Base-by-base conservation (phyloP, 129 eudicot species). In the Tagetes patula region DNA sequence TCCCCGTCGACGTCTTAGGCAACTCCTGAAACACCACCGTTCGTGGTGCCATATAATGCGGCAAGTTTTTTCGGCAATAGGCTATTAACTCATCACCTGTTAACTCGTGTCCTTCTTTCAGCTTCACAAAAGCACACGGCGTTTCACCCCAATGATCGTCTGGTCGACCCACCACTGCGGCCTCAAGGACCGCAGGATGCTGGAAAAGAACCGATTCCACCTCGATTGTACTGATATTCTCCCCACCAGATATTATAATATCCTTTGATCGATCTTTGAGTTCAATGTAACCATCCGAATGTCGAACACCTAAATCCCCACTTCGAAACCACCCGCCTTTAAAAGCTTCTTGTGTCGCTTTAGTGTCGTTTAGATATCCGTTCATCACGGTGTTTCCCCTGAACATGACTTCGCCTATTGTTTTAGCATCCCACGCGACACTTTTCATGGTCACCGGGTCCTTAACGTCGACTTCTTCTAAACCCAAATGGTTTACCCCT, bases 1-100 rank as follows among this genome's bases (percentile, higher is more conserved):
- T 86, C 46, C 91, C 87, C 0, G 91, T 83, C 1, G 87, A 75
- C 9, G 91, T 86, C 74, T 86, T 86, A 3, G 91, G 87, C 74
- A 86, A 73, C 71, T 83, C 87, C 49, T 68, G 87, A 38, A 86
- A 83, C 66, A 86, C 78, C 13, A 83, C 85, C 1, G 77, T 80
- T n/a, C 80, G 49, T 3, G 87, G 91, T 47, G 80, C 78, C 91
- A 77, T 80, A 37, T 80, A 77, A 70, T 43, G 85, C 3, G 87
- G 85, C 62, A 86, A 61, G 5, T 39, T 74, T 74, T 65, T 70
- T 40, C 82, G 72, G 32, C 91, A 86, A 37, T 73, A 77, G 50
- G 70, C 61, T 1, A 83, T 83, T 6, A 86, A 74, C 34, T 83
- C 90, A 43, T 72, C 70, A 2, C 70, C 75, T 46, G 58, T 71